Percentiles rank a stretch among this genome's conserved stretches.
phyloP scores from a whole-genome alignment of 495 filamentous ascomycete species.

The Emericellopsis terricola region DNA sequence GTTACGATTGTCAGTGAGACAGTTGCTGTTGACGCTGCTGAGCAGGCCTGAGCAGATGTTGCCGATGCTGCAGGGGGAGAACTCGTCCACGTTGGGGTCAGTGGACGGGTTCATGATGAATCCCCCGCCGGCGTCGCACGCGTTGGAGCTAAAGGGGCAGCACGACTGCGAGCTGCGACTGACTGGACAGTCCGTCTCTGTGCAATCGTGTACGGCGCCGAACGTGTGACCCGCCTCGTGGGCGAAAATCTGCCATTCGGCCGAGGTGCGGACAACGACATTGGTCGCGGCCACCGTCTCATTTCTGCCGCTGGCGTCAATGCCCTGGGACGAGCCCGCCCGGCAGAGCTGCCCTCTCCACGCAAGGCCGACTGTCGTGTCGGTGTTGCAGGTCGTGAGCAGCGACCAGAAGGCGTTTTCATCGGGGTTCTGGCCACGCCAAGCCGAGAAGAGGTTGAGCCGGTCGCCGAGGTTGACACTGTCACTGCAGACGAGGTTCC shows the following conservation, averaged over 20 bases:
- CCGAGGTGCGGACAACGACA: conserved; percentile 68
- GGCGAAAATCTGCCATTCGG: conserved; percentile 92
- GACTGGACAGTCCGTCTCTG: conserved; percentile 43
- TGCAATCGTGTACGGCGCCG: conserved; percentile 90
- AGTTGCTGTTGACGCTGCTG: conserved; percentile 57
- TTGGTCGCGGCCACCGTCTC: conserved; percentile 72
- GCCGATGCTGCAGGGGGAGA: conserved; percentile 78
- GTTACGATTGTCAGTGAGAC: conserved; percentile 66
- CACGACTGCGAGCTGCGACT: conserved; percentile 48
- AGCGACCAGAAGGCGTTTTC: conserved; percentile 87
- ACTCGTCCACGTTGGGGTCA: conserved; percentile 45
- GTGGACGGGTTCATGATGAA: conserved; percentile 97
- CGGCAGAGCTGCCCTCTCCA: conserved; percentile 87
- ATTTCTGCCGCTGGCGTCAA: conserved; percentile 19
- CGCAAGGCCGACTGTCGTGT: conserved; percentile 74
- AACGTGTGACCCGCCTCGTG: conserved; percentile 94
- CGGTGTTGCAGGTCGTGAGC: conserved; percentile 69
- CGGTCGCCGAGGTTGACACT: conserved; percentile 55
- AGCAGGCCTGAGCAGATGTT: conserved; percentile 91
- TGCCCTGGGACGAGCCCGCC: conserved; percentile 26
- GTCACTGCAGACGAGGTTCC: conserved; percentile 59
- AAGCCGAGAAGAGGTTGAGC: conserved; percentile 72
- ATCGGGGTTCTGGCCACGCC: conserved; percentile 59
- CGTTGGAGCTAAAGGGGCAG: conserved; percentile 53
- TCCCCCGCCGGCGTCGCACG: conserved; percentile 55